Base-by-base conservation (phyloP, 75 land plant genomes). In the Azolla pinnata region DNA sequence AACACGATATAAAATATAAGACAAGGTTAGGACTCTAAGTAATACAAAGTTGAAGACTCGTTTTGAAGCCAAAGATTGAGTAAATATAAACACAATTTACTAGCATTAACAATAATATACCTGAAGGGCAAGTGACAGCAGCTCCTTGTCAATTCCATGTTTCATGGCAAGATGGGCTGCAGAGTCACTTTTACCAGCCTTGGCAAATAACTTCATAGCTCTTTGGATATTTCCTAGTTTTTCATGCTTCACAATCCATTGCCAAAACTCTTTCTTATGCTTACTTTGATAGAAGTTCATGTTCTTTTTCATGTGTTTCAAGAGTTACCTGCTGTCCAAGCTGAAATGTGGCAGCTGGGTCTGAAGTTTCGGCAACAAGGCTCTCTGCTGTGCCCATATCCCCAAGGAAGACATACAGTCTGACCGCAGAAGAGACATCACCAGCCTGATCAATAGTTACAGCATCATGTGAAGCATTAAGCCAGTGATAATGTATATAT, bases 151-250 rank as follows among this genome's bases (percentile, higher is more conserved):
- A 27, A 72, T 51, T n/a, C 57, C 57, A 52, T 66, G 59, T 63
- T 72, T 72, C 74, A 72, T 65, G 28, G 74, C 74, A 35, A 72
- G 56, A 49, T 65, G 61, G 16, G 74, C 74, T 33, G 74, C 74
- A 72, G 49, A 72, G 21, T 40, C 57, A 24, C 45, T 57, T 52
- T 54, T 72, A 31, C 74, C 74, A 28, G 74, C 74, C 33, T 55
- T 52, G 10, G 55, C 58, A 45, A 65, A 72, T 29, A 72, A 59
- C 45, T 66, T 42, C 34, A 72, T 65, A 18, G 69, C 74, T 51
- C 67, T 52, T 29, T 20, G 61, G 59, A 72, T 44, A 33, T 72
- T 67, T 18, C 74, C 74, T 45, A 54, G 57, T 46, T 72, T 72
- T 67, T 72, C 74, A 59, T 64, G 48, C 73, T 70, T 53, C 40